A percentile compares a stretch with the other conserved stretches of the same genome.
phyloP scores from a whole-genome alignment of 495 filamentous ascomycete species.

The Cairneyella variabilis region DNA sequence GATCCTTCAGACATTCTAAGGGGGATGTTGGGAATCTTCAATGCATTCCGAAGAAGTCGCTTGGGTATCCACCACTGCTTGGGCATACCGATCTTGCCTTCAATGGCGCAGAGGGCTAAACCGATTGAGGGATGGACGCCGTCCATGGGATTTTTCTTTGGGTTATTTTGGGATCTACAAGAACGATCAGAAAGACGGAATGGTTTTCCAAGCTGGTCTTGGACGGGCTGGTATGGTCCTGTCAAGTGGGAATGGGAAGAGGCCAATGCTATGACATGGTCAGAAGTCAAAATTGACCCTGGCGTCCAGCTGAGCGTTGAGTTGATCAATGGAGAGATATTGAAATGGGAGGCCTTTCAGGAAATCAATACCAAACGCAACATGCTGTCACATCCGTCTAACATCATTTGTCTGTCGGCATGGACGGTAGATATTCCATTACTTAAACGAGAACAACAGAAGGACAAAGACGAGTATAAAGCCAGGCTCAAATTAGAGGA shows the following conservation, averaged over 20 bases:
- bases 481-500: conserved; percentile 1
- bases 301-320: conserved; percentile 3
- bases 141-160: conserved; percentile 1
- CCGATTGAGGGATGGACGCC: conserved; percentile 11
- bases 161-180: conserved; percentile 8
- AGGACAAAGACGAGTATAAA: conserved; percentile 2
- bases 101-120: too few species aligned
- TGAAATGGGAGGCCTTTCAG: conserved; percentile 9
- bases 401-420: conserved; percentile 2
- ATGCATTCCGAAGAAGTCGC: too few species aligned
- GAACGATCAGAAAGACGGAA: conserved; percentile 3
- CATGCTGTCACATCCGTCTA: conserved; percentile 2
- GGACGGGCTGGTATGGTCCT: conserved; percentile 7
- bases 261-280: conserved; percentile 2
- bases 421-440: conserved; percentile 1
- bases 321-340: conserved; percentile 6
- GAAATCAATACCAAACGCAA: conserved; percentile 1
- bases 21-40: too few species aligned
- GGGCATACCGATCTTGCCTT: too few species aligned
- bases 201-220: conserved; percentile 15
- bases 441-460: conserved; percentile 5
- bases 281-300: conserved; percentile 1
- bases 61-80: too few species aligned
- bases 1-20: too few species aligned
- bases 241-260: not conserved